phyloP scores from a whole-genome alignment of 805 yeast species.

The Naumovozyma dairenensis region DNA sequence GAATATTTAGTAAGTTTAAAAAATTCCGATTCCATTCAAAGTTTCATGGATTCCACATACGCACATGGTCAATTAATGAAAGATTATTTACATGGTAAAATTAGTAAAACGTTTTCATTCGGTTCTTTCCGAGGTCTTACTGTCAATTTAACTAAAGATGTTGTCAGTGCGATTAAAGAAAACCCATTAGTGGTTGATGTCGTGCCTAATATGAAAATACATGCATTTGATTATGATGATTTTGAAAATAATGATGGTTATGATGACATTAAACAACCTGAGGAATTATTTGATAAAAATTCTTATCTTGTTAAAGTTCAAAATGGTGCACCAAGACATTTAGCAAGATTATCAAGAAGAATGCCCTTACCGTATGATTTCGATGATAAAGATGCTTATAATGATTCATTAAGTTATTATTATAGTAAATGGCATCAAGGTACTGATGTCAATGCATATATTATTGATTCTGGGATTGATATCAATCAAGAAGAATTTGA shows the following conservation, averaged over 20 bases:
- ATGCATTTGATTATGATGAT: constrained; percentile 40
- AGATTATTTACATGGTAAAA: constrained; percentile 37
- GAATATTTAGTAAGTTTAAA: constrained; percentile 45
- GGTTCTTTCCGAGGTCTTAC: constrained; percentile 66
- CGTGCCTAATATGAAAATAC: constrained; percentile 54
- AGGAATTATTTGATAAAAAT: constrained; percentile 6
- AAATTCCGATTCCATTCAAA: constrained; percentile 38
- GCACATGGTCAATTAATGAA: constrained; percentile 20
- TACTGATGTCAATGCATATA: constrained; percentile 56
- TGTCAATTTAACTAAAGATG: constrained; percentile 45
- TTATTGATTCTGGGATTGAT: constrained; percentile 77
- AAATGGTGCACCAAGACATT: constrained; percentile 51
- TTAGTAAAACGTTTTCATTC: constrained; percentile 48
- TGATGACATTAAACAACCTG: constrained; percentile 1
- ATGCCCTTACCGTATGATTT: constrained; percentile 26
- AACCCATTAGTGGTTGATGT: constrained; percentile 62
- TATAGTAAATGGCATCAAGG: constrained; percentile 44
- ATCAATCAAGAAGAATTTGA: constrained; percentile 52
- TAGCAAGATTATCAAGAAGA: constrained; percentile 52
- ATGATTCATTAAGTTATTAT: constrained; percentile 33
- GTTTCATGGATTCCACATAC: constrained; percentile 38
- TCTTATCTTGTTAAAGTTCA: constrained; percentile 21
- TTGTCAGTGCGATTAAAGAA: constrained; percentile 37
- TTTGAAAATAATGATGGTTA: constrained; percentile 1
- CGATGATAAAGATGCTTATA: constrained; percentile 10